Percentiles rank a stretch among this genome's conserved stretches.
Conservation (phyloP, 176 grass and related monocot species). For the Guadua angustifolia region DNA sequence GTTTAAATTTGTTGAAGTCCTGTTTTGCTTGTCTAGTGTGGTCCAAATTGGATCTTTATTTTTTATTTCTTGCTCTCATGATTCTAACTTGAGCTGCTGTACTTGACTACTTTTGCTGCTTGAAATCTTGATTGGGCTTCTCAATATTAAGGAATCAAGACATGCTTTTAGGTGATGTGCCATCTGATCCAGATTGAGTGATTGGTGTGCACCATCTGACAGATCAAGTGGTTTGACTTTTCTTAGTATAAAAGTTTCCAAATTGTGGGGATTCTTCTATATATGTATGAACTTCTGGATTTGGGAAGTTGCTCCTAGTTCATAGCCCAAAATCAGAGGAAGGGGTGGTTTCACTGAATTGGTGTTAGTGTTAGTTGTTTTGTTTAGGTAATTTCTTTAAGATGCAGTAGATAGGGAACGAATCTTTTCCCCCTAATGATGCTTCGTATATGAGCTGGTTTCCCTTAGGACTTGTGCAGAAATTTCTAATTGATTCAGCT, state of each 20-base stretch:
- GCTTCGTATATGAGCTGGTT: neutral
- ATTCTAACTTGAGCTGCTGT: neutral
- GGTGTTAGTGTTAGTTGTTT: neutral
- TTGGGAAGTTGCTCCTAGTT: neutral
- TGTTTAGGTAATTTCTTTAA: constrained; percentile 18
- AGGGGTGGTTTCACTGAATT: neutral
- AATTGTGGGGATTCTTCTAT: neutral
- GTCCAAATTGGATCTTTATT: constrained; percentile 4
- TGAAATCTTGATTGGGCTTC: neutral
- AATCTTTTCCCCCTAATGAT: neutral
- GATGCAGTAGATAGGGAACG: neutral
- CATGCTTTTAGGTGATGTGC: constrained; percentile 8
- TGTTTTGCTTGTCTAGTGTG: constrained; percentile 3
- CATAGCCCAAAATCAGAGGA: constrained; percentile 1
- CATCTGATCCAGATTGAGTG: constrained; percentile 8
- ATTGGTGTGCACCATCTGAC: neutral
- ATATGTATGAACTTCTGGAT: neutral
- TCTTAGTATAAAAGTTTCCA: constrained; percentile 15
- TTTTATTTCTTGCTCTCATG: neutral
- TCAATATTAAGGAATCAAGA: neutral
- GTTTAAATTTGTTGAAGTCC: constrained; percentile 4
- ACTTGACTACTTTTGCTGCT: neutral
- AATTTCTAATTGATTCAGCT: constrained; percentile 1
- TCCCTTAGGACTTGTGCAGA: neutral
- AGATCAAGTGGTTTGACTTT: neutral